phyloP scores from a whole-genome alignment of 345 rosid species.

The Arabidopsis arenosa region DNA sequence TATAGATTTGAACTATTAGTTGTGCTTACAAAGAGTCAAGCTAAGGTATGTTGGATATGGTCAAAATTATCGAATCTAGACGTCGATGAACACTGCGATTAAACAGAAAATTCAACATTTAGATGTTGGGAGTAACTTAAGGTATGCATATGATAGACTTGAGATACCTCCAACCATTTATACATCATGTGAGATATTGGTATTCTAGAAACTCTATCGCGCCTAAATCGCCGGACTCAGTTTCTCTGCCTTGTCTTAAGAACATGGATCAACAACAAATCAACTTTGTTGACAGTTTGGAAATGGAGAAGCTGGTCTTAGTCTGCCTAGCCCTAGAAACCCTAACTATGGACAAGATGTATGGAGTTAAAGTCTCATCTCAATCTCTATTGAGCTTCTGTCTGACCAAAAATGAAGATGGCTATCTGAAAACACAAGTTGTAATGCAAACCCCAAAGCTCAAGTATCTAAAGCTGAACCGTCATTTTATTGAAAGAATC shows the following conservation, averaged over 20 bases:
- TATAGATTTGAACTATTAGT: neutral
- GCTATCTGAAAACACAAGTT: neutral
- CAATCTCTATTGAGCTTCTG: slow-evolving; percentile 24
- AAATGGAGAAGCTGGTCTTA: slow-evolving; percentile 11
- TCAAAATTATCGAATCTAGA: no score
- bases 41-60: neutral
- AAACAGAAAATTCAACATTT: slow-evolving; percentile 2
- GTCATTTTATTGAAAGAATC: neutral
- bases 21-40: slow-evolving; percentile 20
- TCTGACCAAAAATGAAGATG: neutral
- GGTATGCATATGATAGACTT: neutral
- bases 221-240: slow-evolving; percentile 5
- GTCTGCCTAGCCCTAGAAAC: slow-evolving; percentile 15
- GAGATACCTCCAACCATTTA: slow-evolving; percentile 33
- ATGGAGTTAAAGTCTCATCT: slow-evolving; percentile 9
- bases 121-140: neutral
- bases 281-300: neutral
- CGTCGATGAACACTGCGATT: neutral
- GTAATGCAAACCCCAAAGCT: slow-evolving; percentile 20
- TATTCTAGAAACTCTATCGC: neutral
- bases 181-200: slow-evolving; percentile 36
- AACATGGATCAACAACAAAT: slow-evolving; percentile 4
- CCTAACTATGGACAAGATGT: neutral
- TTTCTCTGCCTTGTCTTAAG: slow-evolving; percentile 29
- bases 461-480: slow-evolving; percentile 8